Conservation (phyloP, 306 rosid genomes). For the Inga leiocalycina region DNA sequence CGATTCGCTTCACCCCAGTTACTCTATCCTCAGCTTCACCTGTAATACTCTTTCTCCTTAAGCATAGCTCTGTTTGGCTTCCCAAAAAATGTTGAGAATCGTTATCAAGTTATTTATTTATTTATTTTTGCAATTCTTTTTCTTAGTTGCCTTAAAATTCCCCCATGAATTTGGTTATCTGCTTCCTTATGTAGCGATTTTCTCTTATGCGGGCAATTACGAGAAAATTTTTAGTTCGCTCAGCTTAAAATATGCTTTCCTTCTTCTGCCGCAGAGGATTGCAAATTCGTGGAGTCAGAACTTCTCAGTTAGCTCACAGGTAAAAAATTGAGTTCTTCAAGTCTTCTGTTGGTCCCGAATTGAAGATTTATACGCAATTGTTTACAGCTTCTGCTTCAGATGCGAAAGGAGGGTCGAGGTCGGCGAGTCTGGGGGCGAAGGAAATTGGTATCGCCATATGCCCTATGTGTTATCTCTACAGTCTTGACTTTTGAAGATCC, state of each 20-base stretch:
- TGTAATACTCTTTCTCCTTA: constrained; percentile 30
- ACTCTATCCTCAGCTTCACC: constrained; percentile 37
- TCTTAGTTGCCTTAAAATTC: background rate
- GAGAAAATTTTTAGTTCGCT: background rate
- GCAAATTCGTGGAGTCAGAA: constrained; percentile 48
- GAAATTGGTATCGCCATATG: constrained; percentile 58
- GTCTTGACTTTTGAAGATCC: background rate
- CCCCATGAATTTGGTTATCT: background rate
- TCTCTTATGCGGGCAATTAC: background rate
- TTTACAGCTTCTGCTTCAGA: constrained; percentile 57
- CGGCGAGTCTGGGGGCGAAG: constrained; percentile 85
- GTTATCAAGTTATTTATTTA: background rate
- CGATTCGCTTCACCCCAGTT: constrained; percentile 42
- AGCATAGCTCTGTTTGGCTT: constrained; percentile 17
- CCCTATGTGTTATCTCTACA: constrained; percentile 8
- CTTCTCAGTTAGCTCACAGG: constrained; percentile 53
- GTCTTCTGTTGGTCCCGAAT: background rate
- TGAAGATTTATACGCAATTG: constrained; percentile 16
- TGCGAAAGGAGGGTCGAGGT: constrained; percentile 53
- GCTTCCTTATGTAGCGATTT: background rate
- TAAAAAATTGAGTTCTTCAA: constrained; percentile 20
- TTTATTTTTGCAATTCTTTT: background rate
- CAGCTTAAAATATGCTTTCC: background rate
- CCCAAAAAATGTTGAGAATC: background rate
- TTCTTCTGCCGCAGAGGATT: constrained; percentile 53